Percentiles rank a stretch among this genome's conserved stretches.
These are phyloP conservation scores for Talaromyces rugulosus DNA, from an alignment of 2,329 filamentous ascomycete genomes.

Conservation along the genomic window DNA sequence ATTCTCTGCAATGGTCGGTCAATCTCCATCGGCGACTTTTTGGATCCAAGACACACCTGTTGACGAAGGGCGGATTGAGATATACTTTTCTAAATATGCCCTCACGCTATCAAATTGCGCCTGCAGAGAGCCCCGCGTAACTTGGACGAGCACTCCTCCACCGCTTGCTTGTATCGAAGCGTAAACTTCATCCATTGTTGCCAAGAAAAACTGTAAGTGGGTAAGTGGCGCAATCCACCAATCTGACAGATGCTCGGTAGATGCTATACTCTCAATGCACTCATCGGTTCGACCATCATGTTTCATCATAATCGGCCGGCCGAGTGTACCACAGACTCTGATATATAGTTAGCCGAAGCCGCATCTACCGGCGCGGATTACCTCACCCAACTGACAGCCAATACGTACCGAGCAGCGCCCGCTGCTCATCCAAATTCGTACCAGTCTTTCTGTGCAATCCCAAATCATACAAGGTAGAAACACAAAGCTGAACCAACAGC, in stretches of 20 bases:
- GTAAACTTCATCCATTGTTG: constrained; percentile 18
- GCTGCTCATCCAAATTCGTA: constrained; percentile 16
- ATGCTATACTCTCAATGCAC: constrained; percentile 11
- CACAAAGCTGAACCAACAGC: constrained; percentile 20
- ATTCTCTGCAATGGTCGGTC: constrained; percentile 13
- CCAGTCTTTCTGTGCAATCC: constrained; percentile 16
- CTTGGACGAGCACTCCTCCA: constrained; percentile 13
- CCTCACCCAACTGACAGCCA: constrained; percentile 20
- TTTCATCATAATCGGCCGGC: background rate
- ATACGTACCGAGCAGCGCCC: constrained; percentile 19
- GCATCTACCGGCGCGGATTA: constrained; percentile 2
- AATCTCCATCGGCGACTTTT: background rate
- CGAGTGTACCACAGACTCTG: constrained; percentile 2
- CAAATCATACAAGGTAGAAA: constrained; percentile 19
- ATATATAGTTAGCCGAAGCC: background rate
- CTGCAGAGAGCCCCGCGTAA: constrained; percentile 16
- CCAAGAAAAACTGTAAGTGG: constrained; percentile 17
- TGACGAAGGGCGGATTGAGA: background rate
- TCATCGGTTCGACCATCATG: constrained; percentile 11
- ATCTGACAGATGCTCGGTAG: constrained; percentile 15
- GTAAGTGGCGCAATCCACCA: constrained; percentile 19
- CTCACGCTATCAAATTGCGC: constrained; percentile 8
- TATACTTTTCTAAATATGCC: background rate
- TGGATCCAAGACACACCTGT: background rate
- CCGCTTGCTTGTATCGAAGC: constrained; percentile 16